Base-by-base conservation (phyloP, 352 stramenopile species). In the Phytophthora podocarpi region DNA sequence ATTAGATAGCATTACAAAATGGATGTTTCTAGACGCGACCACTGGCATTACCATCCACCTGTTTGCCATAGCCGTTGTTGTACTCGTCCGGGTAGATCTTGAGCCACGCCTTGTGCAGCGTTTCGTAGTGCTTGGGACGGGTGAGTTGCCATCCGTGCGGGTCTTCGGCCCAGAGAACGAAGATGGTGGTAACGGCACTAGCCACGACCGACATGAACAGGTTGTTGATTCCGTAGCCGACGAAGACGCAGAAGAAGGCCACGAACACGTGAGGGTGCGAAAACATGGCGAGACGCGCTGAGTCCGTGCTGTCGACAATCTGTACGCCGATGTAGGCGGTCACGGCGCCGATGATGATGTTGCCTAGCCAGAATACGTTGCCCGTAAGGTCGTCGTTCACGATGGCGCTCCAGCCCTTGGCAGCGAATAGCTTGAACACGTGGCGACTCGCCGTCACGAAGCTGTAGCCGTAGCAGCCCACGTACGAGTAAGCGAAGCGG, bases 371-470 rank as follows among this genome's bases (percentile, higher is more conserved):
- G 56, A 97, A 93, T 1, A 95, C 78, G 32, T 89, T 92, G 50
- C 84, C 79, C 16, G 82, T 93, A 50, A 97, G 72, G 61, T 95
- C 80, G 61, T 97, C 87, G 66, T 95, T 96, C 31, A 97, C 85
- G 23, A 97, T 94, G 40, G 87, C 85, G 28, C 72, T 95, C 87
- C 87, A 97, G 32, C 89, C 89, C 39, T 90, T 91, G 52, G 40
- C 70, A 8, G 58, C 73, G 49, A 97, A 95, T 15, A 97, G 64
- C 50, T 94, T 74, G 60, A 88, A 91, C 11, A 96, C 86, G 61
- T 86, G 74, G 12, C 70, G 73, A 50, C 89, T 91, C 15, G 85
- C 80, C 1, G 77, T 87, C 27, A 94, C 64, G 63, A 96, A 97
- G 46, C 72, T 86, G 65, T 94, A 96, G 42, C 84, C 87, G 54